Conservation (phyloP, 164 flowering plant species). For the Vitis labrusca region DNA sequence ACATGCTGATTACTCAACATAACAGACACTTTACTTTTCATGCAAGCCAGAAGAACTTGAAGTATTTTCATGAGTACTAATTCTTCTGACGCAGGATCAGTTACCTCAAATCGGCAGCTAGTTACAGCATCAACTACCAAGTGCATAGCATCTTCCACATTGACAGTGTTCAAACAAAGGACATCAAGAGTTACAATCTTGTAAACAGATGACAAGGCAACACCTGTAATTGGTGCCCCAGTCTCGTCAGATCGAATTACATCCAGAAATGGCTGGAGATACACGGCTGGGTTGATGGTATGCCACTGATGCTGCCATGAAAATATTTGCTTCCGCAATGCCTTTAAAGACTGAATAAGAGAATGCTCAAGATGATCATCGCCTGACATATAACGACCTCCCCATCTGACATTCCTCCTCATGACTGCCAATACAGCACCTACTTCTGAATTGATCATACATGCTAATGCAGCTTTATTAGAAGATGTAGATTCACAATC, state of each 20-base stretch:
- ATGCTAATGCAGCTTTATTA: slow-evolving; percentile 42
- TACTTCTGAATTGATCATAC: slow-evolving; percentile 64
- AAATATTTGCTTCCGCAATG: slow-evolving; percentile 52
- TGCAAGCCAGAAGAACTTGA: slow-evolving; percentile 71
- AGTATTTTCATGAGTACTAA: slow-evolving; percentile 74
- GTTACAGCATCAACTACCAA: slow-evolving; percentile 68
- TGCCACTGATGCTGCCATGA: slow-evolving; percentile 60
- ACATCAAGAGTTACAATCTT: slow-evolving; percentile 58
- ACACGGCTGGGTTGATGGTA: slow-evolving; percentile 46
- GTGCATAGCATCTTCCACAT: slow-evolving; percentile 60
- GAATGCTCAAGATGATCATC: slow-evolving; percentile 71
- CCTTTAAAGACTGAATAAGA: slow-evolving; percentile 58
- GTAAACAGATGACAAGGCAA: slow-evolving; percentile 64
- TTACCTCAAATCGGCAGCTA: slow-evolving; percentile 73
- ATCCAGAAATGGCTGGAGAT: slow-evolving; percentile 69
- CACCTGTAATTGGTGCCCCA: slow-evolving; percentile 74
- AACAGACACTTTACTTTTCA: slow-evolving; percentile 61
- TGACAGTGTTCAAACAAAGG: slow-evolving; percentile 42
- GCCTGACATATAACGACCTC: slow-evolving; percentile 56
- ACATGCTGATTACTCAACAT: slow-evolving; percentile 63
- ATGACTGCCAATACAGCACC: slow-evolving; percentile 74
- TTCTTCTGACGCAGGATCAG: slow-evolving; percentile 79
- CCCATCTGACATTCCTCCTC: slow-evolving; percentile 81
- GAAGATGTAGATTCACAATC: slow-evolving; percentile 29
- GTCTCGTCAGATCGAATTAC: slow-evolving; percentile 76